Evolutionary conservation across 164 flowering plant genomes (phyloP).

Genomic region (Berberis vulgaris): DNA sequence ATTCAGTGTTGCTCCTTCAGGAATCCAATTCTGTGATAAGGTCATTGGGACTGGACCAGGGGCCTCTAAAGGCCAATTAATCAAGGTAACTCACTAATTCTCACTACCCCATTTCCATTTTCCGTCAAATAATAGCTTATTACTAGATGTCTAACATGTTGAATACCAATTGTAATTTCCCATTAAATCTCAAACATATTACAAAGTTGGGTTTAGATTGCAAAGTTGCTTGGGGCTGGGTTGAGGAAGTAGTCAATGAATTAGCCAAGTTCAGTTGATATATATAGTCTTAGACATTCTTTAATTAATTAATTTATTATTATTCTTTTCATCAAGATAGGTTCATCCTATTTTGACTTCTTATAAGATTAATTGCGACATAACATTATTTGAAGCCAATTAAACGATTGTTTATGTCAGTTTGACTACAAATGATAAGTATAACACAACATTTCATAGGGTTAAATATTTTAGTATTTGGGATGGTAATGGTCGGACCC

Average conservation of each 20-base stretch:
- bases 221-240: not conserved
- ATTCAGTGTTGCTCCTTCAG: conserved; percentile 55
- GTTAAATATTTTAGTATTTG: too few relatives aligned
- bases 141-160: not conserved
- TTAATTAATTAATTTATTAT: too few relatives aligned
- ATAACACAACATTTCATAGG: too few relatives aligned
- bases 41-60: conserved; percentile 62
- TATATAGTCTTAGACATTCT: too few relatives aligned
- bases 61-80: conserved; percentile 66
- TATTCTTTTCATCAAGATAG: too few relatives aligned
- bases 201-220: not conserved
- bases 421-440: too few relatives aligned
- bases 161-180: not conserved
- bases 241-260: not conserved
- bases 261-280: too few relatives aligned
- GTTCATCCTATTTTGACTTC: too few relatives aligned
- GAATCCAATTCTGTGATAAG: conserved; percentile 69
- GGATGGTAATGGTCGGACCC: too few relatives aligned
- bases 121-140: not conserved
- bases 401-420: too few relatives aligned
- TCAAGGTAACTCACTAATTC: conserved; percentile 45
- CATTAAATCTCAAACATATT: not conserved
- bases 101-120: not conserved
- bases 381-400: too few relatives aligned
- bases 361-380: too few relatives aligned